Evolutionary conservation across 192 early-diverging fungal species (phyloP).

Genomic region (Lobosporangium transversale): DNA sequence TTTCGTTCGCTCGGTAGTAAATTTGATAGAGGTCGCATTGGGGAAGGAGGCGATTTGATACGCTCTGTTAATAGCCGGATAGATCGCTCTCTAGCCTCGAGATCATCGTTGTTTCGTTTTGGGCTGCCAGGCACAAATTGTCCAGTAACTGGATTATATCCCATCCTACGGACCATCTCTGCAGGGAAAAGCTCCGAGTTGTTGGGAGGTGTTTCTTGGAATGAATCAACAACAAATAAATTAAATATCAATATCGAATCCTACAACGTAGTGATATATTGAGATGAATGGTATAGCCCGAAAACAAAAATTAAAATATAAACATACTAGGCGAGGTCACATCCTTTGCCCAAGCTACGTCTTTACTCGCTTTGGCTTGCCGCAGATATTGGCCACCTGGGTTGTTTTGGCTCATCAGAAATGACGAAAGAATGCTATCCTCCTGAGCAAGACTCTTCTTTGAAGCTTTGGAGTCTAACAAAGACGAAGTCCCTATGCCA

Average conservation of each 20-base stretch:
- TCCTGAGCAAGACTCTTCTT: conserved; percentile 10
- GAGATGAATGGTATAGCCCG: background rate
- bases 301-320: background rate
- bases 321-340: conserved; percentile 43
- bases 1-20: background rate
- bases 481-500: conserved; percentile 19
- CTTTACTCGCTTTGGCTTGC: conserved; percentile 40
- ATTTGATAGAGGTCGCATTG: conserved; percentile 7
- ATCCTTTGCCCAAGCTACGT: conserved; percentile 43
- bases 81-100: conserved; percentile 43
- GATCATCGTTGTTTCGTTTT: conserved; percentile 30
- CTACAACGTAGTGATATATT: background rate
- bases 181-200: conserved; percentile 28
- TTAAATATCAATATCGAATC: too few relatives aligned
- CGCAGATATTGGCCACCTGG: conserved; percentile 40
- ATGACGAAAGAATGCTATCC: conserved; percentile 18
- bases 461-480: conserved; percentile 13
- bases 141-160: conserved; percentile 45
- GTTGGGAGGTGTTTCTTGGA: conserved; percentile 44
- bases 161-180: conserved; percentile 50
- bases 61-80: conserved; percentile 37
- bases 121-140: conserved; percentile 47
- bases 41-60: conserved; percentile 37
- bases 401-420: conserved; percentile 50
- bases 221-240: too few relatives aligned